Evolutionary conservation across 345 rosid species (phyloP), one percentile per base, ranked within the genome.

Genomic region (Eutrema yunnanense): DNA sequence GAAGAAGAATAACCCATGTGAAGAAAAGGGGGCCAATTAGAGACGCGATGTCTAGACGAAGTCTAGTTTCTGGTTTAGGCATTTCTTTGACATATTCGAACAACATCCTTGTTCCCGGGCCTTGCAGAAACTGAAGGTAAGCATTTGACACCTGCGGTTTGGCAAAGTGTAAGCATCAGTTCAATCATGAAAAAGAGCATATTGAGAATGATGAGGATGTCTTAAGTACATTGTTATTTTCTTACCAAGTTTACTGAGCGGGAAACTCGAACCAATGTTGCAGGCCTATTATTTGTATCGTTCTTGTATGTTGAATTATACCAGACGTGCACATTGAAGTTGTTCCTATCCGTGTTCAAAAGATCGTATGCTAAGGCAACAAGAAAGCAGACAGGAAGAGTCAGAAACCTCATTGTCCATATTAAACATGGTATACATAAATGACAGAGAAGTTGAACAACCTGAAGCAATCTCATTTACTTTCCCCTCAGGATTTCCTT

Each of bases 11-110:
- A 38, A 78, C 81, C 81, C 77, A 78, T 52, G 77, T 52, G 48
- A 95, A 95, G 89, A 95, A 92, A 72, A 95, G 86, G 8, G 97
- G 80, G 33, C 99, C 98, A 69, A 95, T 82, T 44, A 88, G 65
- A 74, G 98, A 92, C 41, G 98, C 78, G 0, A 90, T 68, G 73
- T 95, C 99, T 44, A 90, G 56, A 64, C 79, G 83, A 30, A 82
- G 27, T 37, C 75, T 47, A 26, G 79, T 81, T 78, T 51, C 81
- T 62, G 69, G 53, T 79, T 90, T 84, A 41, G 99, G 98, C 92
- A 88, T 82, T 84, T 90, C 97, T 80, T 90, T 90, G 78, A 86
- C 80, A 77, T 79, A 90, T 60, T 90, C 94, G 36, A 90, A 82
- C 26, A 79, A 71, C 78, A 95, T 86, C 65, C 65, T 81, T 38